Evolutionary conservation across 2,329 filamentous ascomycete genomes (phyloP).

Genomic region (Penicillium sp.): DNA sequence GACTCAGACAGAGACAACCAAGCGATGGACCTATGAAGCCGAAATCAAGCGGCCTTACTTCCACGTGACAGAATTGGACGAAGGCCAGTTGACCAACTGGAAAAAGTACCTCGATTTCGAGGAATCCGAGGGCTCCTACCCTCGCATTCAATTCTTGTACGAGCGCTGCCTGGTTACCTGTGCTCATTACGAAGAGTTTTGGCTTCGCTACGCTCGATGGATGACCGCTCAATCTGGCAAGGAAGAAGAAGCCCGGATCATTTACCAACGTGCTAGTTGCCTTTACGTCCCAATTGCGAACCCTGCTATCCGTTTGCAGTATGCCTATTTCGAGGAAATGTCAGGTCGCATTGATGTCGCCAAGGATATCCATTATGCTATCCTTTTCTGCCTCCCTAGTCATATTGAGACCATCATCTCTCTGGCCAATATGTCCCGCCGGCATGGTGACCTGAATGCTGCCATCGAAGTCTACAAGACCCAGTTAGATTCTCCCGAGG

Average conservation of each 20-base stretch:
- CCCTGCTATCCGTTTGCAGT: constrained; percentile 82
- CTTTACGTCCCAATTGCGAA: constrained; percentile 84
- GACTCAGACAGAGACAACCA: constrained; percentile 85
- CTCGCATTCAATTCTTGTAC: constrained; percentile 78
- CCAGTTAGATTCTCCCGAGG: constrained; percentile 72
- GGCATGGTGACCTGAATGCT: constrained; percentile 78
- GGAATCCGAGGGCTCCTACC: constrained; percentile 76
- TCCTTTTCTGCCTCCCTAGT: constrained; percentile 74
- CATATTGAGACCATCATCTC: constrained; percentile 87
- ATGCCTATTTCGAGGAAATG: constrained; percentile 93
- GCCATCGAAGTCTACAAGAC: constrained; percentile 81
- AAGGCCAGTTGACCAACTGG: constrained; percentile 85
- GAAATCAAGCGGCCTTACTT: constrained; percentile 97
- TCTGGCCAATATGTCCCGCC: constrained; percentile 80
- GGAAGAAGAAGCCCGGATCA: constrained; percentile 85
- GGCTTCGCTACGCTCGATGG: constrained; percentile 96
- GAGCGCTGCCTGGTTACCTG: constrained; percentile 91
- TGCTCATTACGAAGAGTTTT: constrained; percentile 95
- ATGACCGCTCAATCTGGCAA: constrained; percentile 79
- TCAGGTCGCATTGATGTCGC: constrained; percentile 74
- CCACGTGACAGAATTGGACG: constrained; percentile 89
- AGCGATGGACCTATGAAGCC: constrained; percentile 91
- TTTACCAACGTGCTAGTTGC: constrained; percentile 83
- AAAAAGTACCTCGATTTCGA: constrained; percentile 96
- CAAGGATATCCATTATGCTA: constrained; percentile 78